phyloP scores from a whole-genome alignment of 1,284 basidiomycete species.

The Fistulinella cinereoalba region DNA sequence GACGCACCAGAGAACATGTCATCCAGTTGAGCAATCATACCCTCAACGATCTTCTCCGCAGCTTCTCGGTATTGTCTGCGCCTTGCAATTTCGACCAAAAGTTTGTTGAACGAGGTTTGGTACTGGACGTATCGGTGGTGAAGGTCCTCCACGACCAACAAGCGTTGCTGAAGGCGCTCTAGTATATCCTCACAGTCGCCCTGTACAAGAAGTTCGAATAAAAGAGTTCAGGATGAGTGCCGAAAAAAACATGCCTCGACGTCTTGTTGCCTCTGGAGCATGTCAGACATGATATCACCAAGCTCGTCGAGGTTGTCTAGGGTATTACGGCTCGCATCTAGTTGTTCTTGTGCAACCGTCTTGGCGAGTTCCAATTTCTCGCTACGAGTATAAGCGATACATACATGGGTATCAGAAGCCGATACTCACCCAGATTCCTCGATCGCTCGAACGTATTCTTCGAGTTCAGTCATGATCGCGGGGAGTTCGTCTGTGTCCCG shows the following conservation, averaged over 20 bases:
- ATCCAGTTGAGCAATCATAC: conserved; percentile 60
- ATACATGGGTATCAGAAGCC: neutral
- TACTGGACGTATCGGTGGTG: conserved; percentile 64
- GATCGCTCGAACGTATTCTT: conserved; percentile 52
- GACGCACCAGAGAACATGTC: conserved; percentile 60
- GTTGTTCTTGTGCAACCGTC: conserved; percentile 41
- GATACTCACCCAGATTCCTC: conserved; percentile 55
- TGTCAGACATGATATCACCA: conserved; percentile 72
- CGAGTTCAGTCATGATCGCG: conserved; percentile 66
- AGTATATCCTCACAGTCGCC: conserved; percentile 52
- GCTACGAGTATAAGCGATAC: conserved; percentile 27
- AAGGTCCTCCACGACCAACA: conserved; percentile 59
- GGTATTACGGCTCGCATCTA: conserved; percentile 46
- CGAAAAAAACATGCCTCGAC: conserved; percentile 56
- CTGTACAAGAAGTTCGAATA: conserved; percentile 34
- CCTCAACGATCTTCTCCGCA: conserved; percentile 58
- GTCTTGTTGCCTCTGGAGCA: conserved; percentile 63
- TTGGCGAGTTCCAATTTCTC: conserved; percentile 48
- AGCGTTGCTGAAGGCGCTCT: conserved; percentile 53
- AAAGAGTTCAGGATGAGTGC: no score
- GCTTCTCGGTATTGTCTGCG: conserved; percentile 62
- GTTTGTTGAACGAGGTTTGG: conserved; percentile 65
- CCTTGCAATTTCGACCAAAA: conserved; percentile 70
- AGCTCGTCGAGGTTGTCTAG: conserved; percentile 71
- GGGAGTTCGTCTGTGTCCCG: conserved; percentile 74